These are phyloP conservation scores for Hippophae rhamnoides DNA, from an alignment of 306 rosid species.

Conservation along the genomic window DNA sequence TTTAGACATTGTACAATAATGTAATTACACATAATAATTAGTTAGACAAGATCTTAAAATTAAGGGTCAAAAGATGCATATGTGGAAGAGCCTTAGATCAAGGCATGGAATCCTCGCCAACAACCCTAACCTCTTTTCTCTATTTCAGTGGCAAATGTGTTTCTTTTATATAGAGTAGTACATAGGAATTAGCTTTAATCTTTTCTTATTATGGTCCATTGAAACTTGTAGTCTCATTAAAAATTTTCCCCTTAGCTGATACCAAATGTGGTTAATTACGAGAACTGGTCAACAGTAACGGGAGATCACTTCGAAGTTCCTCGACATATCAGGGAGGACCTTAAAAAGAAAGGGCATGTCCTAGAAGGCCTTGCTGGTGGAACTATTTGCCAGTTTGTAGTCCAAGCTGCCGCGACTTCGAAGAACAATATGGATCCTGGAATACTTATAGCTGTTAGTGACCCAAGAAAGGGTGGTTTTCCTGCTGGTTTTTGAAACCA, in stretches of 20 bases:
- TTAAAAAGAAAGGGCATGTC: slow-evolving; percentile 61
- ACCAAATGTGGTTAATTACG: slow-evolving; percentile 55
- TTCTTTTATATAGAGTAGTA: too few species aligned
- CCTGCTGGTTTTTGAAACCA: slow-evolving; percentile 62
- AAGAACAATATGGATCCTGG: slow-evolving; percentile 18
- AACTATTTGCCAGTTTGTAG: slow-evolving; percentile 55
- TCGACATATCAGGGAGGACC: slow-evolving; percentile 38
- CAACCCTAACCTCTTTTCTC: too few species aligned
- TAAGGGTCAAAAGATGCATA: too few species aligned
- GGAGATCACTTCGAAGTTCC: slow-evolving; percentile 64
- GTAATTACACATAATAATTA: too few species aligned
- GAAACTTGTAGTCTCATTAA: neutral
- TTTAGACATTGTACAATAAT: too few species aligned
- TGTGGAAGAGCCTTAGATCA: too few species aligned
- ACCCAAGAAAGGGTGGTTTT: slow-evolving; percentile 88
- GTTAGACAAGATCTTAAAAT: too few species aligned
- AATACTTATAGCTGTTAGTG: slow-evolving; percentile 72
- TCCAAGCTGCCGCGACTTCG: slow-evolving; percentile 16
- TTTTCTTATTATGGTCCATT: neutral
- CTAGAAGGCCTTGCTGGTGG: slow-evolving; percentile 51
- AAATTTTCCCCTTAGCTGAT: slow-evolving; percentile 37
- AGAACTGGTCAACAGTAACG: slow-evolving; percentile 70
- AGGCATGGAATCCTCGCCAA: too few species aligned
- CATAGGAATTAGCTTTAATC: neutral
- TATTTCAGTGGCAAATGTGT: too few species aligned